Percentiles rank a stretch among this genome's conserved stretches.
These are phyloP conservation scores for Candida labiduridarum DNA, from an alignment of 1,139 yeast species.

Conservation along the genomic window DNA sequence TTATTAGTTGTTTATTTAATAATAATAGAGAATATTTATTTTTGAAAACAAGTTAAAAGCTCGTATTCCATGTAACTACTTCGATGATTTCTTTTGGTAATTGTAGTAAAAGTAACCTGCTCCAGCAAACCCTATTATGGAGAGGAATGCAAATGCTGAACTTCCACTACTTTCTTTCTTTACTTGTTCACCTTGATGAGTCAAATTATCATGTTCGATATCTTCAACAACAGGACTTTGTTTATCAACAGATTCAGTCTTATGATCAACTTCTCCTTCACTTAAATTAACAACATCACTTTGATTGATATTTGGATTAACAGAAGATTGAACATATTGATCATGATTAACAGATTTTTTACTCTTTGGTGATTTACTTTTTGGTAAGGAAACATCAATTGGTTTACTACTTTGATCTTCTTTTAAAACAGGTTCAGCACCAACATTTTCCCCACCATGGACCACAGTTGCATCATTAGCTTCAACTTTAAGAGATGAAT, in stretches of 20 bases:
- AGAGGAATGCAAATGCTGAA: conserved; percentile 15
- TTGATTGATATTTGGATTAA: conserved; percentile 46
- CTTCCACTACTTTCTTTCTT: conserved; percentile 11
- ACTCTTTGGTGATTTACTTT: conserved; percentile 17
- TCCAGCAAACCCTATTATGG: conserved; percentile 26
- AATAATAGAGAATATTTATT: conserved; percentile 3
- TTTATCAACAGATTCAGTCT: conserved; percentile 29
- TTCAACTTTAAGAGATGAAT: conserved; percentile 46
- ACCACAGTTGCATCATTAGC: conserved; percentile 46
- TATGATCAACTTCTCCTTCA: conserved; percentile 41
- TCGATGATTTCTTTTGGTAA: not conserved
- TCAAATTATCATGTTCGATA: conserved; percentile 40
- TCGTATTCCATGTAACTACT: no score
- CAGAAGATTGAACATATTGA: conserved; percentile 44
- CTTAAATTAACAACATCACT: conserved; percentile 42
- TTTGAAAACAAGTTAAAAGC: not conserved
- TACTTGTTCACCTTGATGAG: conserved; percentile 9
- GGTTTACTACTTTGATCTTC: conserved; percentile 41
- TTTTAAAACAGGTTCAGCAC: conserved; percentile 40
- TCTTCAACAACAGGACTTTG: conserved; percentile 41
- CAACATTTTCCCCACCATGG: conserved; percentile 48
- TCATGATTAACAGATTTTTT: conserved; percentile 44
- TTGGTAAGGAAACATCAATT: conserved; percentile 21
- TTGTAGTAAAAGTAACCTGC: conserved; percentile 23
- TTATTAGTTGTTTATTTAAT: conserved; percentile 4